A percentile compares a stretch with the other conserved stretches of the same genome.
These are phyloP conservation scores for Hysterangium stoloniferum DNA, from an alignment of 768 basidiomycete species.

Conservation along the genomic window DNA sequence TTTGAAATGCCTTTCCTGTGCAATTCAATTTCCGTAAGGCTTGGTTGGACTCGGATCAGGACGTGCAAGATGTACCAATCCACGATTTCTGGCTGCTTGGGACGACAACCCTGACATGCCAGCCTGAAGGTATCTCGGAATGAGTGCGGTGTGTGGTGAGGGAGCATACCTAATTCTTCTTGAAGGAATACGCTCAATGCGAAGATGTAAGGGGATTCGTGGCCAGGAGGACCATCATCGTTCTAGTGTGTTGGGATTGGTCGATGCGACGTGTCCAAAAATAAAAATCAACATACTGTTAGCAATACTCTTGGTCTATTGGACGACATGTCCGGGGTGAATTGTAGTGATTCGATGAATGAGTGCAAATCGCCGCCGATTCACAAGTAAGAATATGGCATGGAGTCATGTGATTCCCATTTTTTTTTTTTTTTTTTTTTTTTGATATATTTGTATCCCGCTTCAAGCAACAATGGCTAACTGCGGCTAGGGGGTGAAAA, in stretches of 20 bases:
- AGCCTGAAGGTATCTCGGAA: slow-evolving; percentile 36
- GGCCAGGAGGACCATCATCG: slow-evolving; percentile 75
- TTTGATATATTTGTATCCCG: no score
- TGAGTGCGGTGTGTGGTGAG: background rate
- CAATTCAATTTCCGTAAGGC: background rate
- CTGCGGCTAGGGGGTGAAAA: no score
- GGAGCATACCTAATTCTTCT: slow-evolving; percentile 46
- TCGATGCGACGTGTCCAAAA: background rate
- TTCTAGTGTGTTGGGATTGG: slow-evolving; percentile 38
- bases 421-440: no score
- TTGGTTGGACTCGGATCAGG: background rate
- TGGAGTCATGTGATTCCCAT: no score
- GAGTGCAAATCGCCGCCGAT: no score
- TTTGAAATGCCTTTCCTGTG: slow-evolving; percentile 73
- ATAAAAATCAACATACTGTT: background rate
- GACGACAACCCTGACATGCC: slow-evolving; percentile 74
- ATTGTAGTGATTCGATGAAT: no score
- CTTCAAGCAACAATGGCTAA: no score
- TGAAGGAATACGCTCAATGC: slow-evolving; percentile 60
- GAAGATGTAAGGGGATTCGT: slow-evolving; percentile 68
- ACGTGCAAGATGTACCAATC: slow-evolving; percentile 65
- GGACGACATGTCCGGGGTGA: background rate
- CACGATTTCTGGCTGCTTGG: slow-evolving; percentile 81
- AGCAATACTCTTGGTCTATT: background rate
- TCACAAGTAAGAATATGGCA: no score